Conservation (phyloP, 108 stramenopile species). For the Mediolabrus comicus region DNA sequence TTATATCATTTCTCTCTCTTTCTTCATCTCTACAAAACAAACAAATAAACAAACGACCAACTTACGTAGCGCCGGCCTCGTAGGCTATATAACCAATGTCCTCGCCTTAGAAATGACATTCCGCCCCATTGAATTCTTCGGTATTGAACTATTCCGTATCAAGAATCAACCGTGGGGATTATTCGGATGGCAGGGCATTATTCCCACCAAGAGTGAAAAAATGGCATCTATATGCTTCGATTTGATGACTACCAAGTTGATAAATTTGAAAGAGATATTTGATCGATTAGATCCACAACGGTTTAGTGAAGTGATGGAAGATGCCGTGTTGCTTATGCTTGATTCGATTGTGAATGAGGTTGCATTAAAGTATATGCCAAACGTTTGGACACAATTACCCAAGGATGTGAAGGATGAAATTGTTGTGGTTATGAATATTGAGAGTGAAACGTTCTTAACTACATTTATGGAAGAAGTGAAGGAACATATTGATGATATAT, state of each 20-base stretch:
- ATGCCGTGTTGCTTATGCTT: conserved; percentile 73
- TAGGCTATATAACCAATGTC: conserved; percentile 88
- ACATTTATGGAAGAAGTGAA: conserved; percentile 84
- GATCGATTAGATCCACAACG: conserved; percentile 73
- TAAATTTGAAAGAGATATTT: conserved; percentile 88
- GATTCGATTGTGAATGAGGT: conserved; percentile 85
- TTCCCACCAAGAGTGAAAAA: conserved; percentile 87
- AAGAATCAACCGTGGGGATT: conserved; percentile 87
- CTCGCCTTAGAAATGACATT: conserved; percentile 93
- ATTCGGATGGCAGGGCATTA: conserved; percentile 87
- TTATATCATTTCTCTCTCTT: background rate
- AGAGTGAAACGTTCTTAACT: conserved; percentile 65
- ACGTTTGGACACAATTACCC: conserved; percentile 72
- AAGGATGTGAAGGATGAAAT: conserved; percentile 80
- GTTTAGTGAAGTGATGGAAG: conserved; percentile 71
- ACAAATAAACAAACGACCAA: too few relatives aligned
- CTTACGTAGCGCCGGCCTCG: conserved; percentile 46
- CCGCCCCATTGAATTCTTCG: conserved; percentile 86
- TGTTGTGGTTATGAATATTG: conserved; percentile 68
- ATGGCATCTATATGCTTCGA: conserved; percentile 87
- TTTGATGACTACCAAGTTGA: conserved; percentile 85
- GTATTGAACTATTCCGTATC: conserved; percentile 71
- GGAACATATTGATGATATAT: conserved; percentile 74
- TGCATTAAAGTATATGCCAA: conserved; percentile 81
- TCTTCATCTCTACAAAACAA: background rate